Evolutionary conservation across 2,329 filamentous ascomycete genomes (phyloP).

Genomic region (Aspergillus quadrilineatus): DNA sequence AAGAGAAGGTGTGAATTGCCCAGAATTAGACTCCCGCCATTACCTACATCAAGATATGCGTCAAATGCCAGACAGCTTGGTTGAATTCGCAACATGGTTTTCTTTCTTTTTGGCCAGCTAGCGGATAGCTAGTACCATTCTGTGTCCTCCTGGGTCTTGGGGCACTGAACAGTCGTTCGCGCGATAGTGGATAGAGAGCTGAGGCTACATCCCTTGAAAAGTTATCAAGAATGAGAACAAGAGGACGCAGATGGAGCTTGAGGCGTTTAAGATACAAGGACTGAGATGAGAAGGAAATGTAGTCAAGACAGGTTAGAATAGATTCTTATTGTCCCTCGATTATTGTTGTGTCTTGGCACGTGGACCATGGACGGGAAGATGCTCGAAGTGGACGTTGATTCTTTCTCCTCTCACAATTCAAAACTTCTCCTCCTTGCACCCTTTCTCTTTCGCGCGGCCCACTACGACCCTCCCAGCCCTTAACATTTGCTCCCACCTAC

Average conservation of each 20-base stretch:
- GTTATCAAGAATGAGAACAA: not conserved
- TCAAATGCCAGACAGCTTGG: not conserved
- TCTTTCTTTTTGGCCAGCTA: not conserved
- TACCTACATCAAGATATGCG: not conserved
- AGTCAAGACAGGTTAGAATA: conserved; percentile 11
- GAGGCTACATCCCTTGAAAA: not conserved
- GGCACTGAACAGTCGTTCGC: not conserved
- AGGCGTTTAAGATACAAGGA: not conserved
- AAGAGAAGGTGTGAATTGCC: not conserved
- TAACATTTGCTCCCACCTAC: not conserved
- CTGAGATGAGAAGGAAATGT: conserved; percentile 4
- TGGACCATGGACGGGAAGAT: conserved; percentile 19
- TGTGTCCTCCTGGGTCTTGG: not conserved
- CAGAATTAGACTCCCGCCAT: not conserved
- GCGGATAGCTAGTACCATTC: not conserved
- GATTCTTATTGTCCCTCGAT: conserved; percentile 9
- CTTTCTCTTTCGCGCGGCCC: conserved; percentile 1
- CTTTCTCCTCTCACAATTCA: conserved; percentile 14
- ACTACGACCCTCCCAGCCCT: conserved; percentile 2
- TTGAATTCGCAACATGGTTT: not conserved
- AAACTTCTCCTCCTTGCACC: conserved; percentile 11
- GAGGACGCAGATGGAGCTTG: not conserved
- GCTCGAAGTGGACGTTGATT: conserved; percentile 14
- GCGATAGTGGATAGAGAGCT: not conserved
- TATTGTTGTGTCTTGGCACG: conserved; percentile 20